Evolutionary conservation across 1,284 basidiomycete genomes (phyloP), one percentile per base, ranked within the genome.

Genomic region (Anthracocystis setariae): DNA sequence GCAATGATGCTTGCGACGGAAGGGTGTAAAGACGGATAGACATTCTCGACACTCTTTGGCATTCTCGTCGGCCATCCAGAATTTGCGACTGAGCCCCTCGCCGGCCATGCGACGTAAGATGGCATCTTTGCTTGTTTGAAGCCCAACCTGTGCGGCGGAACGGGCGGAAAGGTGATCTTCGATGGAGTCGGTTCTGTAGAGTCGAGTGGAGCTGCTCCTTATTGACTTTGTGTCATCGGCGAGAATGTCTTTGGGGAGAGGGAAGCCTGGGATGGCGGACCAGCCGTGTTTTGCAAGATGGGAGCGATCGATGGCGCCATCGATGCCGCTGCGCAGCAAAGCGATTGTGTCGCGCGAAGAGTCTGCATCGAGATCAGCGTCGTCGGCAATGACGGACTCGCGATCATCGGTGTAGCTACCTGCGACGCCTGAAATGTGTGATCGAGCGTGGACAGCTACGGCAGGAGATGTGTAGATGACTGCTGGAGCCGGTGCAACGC

Each of bases 61-160:
- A 58, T 92, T 91, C 78, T 94, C 92, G 80, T 98, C 96, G 20
- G 81, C 78, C 81, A 82, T 81, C 81, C 81, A 82, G 57, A 76
- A 82, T 47, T 74, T 75, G 38, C 74, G 73, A 24, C 73, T 77
- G 45, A 81, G 66, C 3, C 77, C 76, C 44, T 81, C 79, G 54
- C 79, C 76, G 25, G 72, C 61, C 56, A 80, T 73, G 21, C 76
- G 68, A 2, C 75, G 72, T 17, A 74, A 70, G 60, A 77, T 74
- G 33, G 73, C 73, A 40, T 79, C 79, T 4, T 76, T 75, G 39
- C 79, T 79, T 24, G 75, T 75, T 50, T 77, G 66, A 12, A 74
- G 50, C 9, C 77, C 73, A 33, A 56, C 46, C 23, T 68, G 68
- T 4, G 69, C 69, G 12, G 51, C 64, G 35, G 62, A 71, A 37